Percentiles rank a stretch among this genome's conserved stretches.
These are phyloP conservation scores for Phytophthora ramorum DNA, from an alignment of 352 stramenopile species.

Conservation along the genomic window DNA sequence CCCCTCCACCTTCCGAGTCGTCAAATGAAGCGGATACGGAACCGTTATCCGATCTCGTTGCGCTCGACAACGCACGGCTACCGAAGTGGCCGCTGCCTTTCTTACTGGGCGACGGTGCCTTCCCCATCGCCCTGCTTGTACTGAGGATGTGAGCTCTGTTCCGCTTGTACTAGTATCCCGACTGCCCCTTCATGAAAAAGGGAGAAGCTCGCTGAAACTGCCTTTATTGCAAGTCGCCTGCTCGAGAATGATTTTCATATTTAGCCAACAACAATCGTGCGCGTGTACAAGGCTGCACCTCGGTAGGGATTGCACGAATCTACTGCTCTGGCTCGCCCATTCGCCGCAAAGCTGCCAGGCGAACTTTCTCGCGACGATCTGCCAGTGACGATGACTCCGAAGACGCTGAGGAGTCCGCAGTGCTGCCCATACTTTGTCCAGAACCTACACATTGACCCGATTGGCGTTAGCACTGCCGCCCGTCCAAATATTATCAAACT, in stretches of 20 bases:
- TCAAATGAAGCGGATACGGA: conserved; percentile 26
- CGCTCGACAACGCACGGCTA: conserved; percentile 12
- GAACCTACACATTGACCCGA: conserved; percentile 34
- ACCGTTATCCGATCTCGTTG: conserved; percentile 17
- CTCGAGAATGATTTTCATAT: conserved; percentile 35
- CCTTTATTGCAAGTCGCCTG: conserved; percentile 13
- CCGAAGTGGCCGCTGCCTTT: conserved; percentile 30
- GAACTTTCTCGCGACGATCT: conserved; percentile 74
- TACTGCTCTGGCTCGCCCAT: conserved; percentile 39
- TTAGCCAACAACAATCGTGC: conserved; percentile 15
- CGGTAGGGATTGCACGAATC: not conserved
- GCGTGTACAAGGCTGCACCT: conserved; percentile 1
- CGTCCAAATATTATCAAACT: no score
- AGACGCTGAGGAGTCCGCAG: conserved; percentile 26
- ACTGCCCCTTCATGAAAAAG: conserved; percentile 3
- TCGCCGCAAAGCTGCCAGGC: conserved; percentile 64
- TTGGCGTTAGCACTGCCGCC: not conserved
- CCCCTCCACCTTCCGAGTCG: conserved; percentile 21
- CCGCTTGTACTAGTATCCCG: not conserved
- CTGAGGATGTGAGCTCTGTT: no score
- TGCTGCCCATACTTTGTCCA: conserved; percentile 46
- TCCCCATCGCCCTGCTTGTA: conserved; percentile 35
- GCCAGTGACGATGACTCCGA: conserved; percentile 39
- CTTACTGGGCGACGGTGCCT: conserved; percentile 43
- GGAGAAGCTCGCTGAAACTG: conserved; percentile 25